phyloP scores from a whole-genome alignment of 805 yeast species.

The Kodamaea laetipori region DNA sequence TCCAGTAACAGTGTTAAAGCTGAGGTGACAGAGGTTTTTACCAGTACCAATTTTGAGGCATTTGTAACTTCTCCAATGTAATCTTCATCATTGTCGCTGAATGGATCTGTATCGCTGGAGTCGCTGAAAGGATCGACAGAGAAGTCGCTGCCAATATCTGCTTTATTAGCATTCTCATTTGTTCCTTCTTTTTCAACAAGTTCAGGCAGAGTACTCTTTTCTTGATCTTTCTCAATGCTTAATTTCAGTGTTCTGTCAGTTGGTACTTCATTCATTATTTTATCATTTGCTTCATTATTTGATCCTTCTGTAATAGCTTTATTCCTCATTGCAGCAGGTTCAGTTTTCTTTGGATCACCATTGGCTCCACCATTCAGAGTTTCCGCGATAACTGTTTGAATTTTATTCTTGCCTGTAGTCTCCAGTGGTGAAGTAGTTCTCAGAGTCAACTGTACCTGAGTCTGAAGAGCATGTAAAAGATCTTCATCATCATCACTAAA shows the following conservation, averaged over 20 bases:
- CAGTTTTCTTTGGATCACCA: no score
- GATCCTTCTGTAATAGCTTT: no score
- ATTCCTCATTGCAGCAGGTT: no score
- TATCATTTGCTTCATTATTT: no score
- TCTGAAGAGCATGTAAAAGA: not conserved
- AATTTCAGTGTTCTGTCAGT: no score
- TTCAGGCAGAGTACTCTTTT: no score
- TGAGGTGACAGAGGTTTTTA: not conserved
- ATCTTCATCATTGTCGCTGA: conserved; percentile 15
- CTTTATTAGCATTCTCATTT: not conserved
- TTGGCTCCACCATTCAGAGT: no score
- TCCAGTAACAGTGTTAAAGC: not conserved
- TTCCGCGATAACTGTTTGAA: not conserved
- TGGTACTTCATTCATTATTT: no score
- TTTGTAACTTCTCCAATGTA: not conserved
- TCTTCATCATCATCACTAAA: conserved; percentile 6
- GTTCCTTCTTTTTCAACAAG: no score
- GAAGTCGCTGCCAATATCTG: conserved; percentile 4
- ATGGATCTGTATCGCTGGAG: conserved; percentile 14
- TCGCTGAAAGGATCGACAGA: conserved; percentile 32
- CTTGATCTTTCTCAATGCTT: no score
- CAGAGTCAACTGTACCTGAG: not conserved
- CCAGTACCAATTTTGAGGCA: conserved; percentile 2
- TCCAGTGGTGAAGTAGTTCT: conserved; percentile 3
- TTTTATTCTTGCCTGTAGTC: not conserved